Conservation (phyloP, 2,329 filamentous ascomycete species). For the Mycosphaerella arachidis region DNA sequence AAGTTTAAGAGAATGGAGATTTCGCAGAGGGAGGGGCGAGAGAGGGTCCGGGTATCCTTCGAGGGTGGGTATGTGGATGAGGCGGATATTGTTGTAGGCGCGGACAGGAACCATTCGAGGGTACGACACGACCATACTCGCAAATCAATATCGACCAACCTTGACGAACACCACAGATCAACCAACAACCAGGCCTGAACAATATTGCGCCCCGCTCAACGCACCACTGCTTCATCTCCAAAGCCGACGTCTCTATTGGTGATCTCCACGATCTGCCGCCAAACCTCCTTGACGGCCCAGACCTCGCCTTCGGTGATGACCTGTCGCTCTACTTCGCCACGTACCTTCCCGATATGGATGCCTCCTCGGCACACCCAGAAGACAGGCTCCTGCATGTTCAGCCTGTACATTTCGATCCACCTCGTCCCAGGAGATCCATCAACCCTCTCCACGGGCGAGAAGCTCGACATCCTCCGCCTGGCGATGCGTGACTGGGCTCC, state of each 20-base stretch:
- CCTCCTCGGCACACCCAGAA: neutral
- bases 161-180: neutral
- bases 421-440: neutral
- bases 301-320: neutral
- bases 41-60: neutral
- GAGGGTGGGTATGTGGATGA: neutral
- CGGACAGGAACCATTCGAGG: neutral
- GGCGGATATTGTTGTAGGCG: neutral
- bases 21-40: neutral
- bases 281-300: neutral
- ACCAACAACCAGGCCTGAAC: neutral
- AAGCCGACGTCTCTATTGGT: neutral
- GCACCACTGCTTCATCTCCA: neutral
- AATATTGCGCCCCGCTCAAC: neutral
- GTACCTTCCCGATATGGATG: neutral
- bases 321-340: neutral
- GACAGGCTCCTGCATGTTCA: conserved; percentile 3
- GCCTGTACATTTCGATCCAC: neutral
- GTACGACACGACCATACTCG: neutral
- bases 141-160: neutral
- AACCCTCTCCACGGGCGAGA: neutral
- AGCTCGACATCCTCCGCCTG: neutral
- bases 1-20: neutral
- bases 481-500: neutral
- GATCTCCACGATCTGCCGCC: neutral